Percentiles rank a stretch among this genome's conserved stretches.
These are phyloP conservation scores for Lyophyllum shimeji DNA, from an alignment of 768 basidiomycete genomes.

Conservation along the genomic window DNA sequence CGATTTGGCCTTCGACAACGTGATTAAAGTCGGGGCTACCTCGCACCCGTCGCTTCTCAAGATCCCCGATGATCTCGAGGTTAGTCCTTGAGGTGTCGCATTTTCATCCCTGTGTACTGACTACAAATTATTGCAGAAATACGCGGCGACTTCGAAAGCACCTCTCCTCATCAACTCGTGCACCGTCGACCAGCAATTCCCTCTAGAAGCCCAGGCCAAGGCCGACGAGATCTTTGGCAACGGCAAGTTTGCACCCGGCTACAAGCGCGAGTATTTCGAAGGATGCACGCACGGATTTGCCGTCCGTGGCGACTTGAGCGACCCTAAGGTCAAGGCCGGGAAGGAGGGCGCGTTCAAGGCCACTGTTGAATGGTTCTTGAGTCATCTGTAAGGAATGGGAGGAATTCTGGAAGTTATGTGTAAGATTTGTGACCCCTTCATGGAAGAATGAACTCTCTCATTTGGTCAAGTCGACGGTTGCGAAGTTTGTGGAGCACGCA, in stretches of 20 bases:
- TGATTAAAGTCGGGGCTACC: constrained; percentile 46
- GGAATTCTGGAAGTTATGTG: not conserved
- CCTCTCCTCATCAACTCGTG: constrained; percentile 55
- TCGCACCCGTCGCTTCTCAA: constrained; percentile 66
- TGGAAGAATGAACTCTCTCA: not conserved
- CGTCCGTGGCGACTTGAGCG: constrained; percentile 37
- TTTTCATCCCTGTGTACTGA: not conserved
- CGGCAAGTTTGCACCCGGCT: constrained; percentile 47
- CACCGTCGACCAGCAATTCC: constrained; percentile 51
- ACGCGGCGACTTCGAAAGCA: constrained; percentile 39
- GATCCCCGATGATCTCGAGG: constrained; percentile 62
- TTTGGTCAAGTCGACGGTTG: no score
- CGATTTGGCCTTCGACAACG: constrained; percentile 59
- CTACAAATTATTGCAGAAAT: constrained; percentile 37
- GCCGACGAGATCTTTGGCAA: constrained; percentile 52
- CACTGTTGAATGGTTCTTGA: constrained; percentile 42
- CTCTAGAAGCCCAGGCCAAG: constrained; percentile 36
- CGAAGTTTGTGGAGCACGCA: no score
- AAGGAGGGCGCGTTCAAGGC: constrained; percentile 56
- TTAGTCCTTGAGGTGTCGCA: constrained; percentile 18
- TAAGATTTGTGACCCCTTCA: not conserved
- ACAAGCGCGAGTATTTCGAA: constrained; percentile 40
- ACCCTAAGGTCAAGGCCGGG: constrained; percentile 47
- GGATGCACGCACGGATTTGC: constrained; percentile 42
- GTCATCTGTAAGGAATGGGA: not conserved